These are phyloP conservation scores for Camellia oleifera DNA, from an alignment of 179 eudicot genomes.

Conservation along the genomic window DNA sequence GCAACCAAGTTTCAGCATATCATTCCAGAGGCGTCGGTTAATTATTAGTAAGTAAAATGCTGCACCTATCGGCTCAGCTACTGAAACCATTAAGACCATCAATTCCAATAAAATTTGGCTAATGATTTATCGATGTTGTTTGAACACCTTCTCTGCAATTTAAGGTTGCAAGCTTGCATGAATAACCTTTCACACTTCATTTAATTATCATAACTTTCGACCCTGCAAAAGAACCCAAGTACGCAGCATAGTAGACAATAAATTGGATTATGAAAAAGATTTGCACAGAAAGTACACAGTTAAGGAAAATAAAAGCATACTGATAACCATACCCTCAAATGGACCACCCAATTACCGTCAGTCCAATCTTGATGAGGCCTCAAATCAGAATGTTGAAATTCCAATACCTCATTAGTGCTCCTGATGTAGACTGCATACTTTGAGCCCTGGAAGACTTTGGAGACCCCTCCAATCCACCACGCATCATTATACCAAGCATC, in stretches of 20 bases:
- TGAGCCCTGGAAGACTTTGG: slow-evolving; percentile 27
- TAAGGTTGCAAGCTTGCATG: background rate
- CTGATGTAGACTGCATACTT: slow-evolving; percentile 42
- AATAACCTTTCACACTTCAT: background rate
- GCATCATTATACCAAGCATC: slow-evolving; percentile 53
- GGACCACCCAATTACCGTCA: slow-evolving; percentile 40
- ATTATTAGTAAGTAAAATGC: background rate
- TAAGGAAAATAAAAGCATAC: background rate
- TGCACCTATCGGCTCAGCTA: background rate
- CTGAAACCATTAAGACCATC: background rate
- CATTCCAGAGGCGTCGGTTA: background rate
- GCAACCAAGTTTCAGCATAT: background rate
- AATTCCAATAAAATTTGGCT: background rate
- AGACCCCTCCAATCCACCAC: slow-evolving; percentile 55
- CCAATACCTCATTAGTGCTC: slow-evolving; percentile 34
- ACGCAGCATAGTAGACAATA: background rate
- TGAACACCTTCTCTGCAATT: background rate
- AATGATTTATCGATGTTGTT: background rate
- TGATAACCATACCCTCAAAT: slow-evolving; percentile 35
- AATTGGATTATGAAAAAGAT: background rate
- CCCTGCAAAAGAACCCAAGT: slow-evolving; percentile 11
- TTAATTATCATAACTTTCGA: background rate
- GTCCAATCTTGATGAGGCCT: slow-evolving; percentile 62
- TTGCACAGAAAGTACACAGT: too few species aligned
- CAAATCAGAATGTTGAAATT: slow-evolving; percentile 40